A percentile compares a stretch with the other conserved stretches of the same genome.
These are phyloP conservation scores for Neoscytalidium dimidiatum DNA, from an alignment of 2,329 filamentous ascomycete genomes.

Conservation along the genomic window DNA sequence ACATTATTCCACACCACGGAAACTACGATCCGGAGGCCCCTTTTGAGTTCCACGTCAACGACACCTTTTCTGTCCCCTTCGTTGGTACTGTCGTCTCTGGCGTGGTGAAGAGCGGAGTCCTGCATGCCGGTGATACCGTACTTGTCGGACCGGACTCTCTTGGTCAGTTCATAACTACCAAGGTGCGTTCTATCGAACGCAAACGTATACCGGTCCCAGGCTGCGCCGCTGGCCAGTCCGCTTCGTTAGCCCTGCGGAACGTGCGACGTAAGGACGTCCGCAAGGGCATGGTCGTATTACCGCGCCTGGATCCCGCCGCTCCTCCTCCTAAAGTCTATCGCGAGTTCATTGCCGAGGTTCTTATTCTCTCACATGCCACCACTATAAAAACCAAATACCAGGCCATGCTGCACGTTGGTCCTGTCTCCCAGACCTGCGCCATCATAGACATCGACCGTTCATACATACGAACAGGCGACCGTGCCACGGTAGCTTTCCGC, in stretches of 20 bases:
- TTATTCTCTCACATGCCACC: constrained; percentile 93
- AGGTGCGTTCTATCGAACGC: constrained; percentile 88
- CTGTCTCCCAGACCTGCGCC: constrained; percentile 91
- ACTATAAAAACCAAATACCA: constrained; percentile 98
- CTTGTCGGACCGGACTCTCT: constrained; percentile 88
- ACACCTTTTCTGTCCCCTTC: constrained; percentile 97
- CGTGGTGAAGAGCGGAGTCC: constrained; percentile 79
- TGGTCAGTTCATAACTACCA: constrained; percentile 85
- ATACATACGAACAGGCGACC: constrained; percentile 90
- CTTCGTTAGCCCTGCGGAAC: constrained; percentile 86
- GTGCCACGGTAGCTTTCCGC: constrained; percentile 90
- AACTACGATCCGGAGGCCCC: constrained; percentile 86
- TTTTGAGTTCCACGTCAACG: constrained; percentile 94
- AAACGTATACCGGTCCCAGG: constrained; percentile 88
- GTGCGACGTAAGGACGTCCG: constrained; percentile 88
- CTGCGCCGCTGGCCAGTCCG: constrained; percentile 88
- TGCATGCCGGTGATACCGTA: constrained; percentile 88
- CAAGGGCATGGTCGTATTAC: constrained; percentile 96
- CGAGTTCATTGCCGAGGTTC: constrained; percentile 68
- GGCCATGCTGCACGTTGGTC: constrained; percentile 95
- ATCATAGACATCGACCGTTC: constrained; percentile 98
- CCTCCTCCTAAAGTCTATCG: constrained; percentile 54
- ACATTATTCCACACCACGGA: constrained; percentile 91
- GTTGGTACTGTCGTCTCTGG: constrained; percentile 95
- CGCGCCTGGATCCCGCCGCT: constrained; percentile 71